phyloP scores from a whole-genome alignment of 2,329 filamentous ascomycete genomes.

The Xylaria hypoxylon region DNA sequence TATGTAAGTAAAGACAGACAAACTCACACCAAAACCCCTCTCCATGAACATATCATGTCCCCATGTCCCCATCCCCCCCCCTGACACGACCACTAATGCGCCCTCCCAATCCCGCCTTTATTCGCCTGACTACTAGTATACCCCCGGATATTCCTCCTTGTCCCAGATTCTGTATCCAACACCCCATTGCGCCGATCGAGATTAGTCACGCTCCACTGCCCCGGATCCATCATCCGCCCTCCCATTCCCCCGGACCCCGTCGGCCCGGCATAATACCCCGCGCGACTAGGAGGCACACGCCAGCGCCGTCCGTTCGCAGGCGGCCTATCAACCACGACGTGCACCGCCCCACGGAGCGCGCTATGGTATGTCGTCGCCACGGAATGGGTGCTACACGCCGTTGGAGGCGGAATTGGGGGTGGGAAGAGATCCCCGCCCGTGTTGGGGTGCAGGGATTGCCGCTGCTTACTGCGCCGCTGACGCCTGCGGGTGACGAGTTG shows the following conservation, averaged over 20 bases:
- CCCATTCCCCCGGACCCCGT: conserved; percentile 36
- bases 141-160: conserved; percentile 6
- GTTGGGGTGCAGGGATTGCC: not conserved
- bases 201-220: conserved; percentile 28
- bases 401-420: not conserved
- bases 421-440: not conserved
- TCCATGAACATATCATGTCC: too few relatives aligned
- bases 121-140: not conserved
- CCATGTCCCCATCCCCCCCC: not conserved
- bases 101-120: conserved; percentile 28
- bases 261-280: conserved; percentile 38
- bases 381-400: conserved; percentile 20
- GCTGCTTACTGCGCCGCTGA: not conserved
- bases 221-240: conserved; percentile 19
- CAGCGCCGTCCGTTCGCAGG: conserved; percentile 34
- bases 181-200: conserved; percentile 22
- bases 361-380: conserved; percentile 34
- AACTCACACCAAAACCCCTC: too few relatives aligned
- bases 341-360: conserved; percentile 38
- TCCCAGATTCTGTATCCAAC: conserved; percentile 11
- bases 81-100: not conserved
- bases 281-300: conserved; percentile 41
- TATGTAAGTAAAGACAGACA: too few relatives aligned
- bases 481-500: conserved; percentile 31
- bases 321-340: conserved; percentile 28